phyloP scores from a whole-genome alignment of 1,284 basidiomycete genomes.

The Sporisorium scitamineum region DNA sequence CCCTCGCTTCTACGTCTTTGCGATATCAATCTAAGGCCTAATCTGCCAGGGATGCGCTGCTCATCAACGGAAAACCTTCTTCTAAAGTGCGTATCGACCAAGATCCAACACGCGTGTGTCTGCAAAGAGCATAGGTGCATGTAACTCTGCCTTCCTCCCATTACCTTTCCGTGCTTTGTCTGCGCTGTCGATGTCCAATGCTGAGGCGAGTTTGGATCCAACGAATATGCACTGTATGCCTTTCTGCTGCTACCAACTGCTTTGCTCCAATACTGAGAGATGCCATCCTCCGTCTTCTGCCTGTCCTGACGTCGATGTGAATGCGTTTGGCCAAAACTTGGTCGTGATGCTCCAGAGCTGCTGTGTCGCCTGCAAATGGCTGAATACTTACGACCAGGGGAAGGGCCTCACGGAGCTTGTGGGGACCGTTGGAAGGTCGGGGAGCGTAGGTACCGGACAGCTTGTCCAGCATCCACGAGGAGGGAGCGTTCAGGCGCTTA shows the following conservation, averaged over 20 bases:
- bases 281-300: background rate
- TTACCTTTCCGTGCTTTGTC: background rate
- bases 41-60: background rate
- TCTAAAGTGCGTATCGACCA: too few species aligned
- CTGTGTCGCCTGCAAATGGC: slow-evolving; percentile 8
- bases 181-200: background rate
- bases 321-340: background rate
- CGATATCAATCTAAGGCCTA: too few species aligned
- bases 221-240: background rate
- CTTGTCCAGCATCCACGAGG: slow-evolving; percentile 99
- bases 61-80: background rate
- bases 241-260: background rate
- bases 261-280: background rate
- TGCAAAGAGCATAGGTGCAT: too few species aligned
- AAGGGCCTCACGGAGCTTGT: slow-evolving; percentile 98
- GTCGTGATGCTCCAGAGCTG: slow-evolving; percentile 13
- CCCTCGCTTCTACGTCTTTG: background rate
- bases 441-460: slow-evolving; percentile 97
- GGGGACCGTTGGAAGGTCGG: slow-evolving; percentile 95
- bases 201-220: background rate
- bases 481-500: slow-evolving; percentile 96
- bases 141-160: too few species aligned
- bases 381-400: slow-evolving; percentile 69
- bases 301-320: background rate
- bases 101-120: too few species aligned